Base-by-base conservation (phyloP, 768 basidiomycete species). In the Agrocybe praecox region DNA sequence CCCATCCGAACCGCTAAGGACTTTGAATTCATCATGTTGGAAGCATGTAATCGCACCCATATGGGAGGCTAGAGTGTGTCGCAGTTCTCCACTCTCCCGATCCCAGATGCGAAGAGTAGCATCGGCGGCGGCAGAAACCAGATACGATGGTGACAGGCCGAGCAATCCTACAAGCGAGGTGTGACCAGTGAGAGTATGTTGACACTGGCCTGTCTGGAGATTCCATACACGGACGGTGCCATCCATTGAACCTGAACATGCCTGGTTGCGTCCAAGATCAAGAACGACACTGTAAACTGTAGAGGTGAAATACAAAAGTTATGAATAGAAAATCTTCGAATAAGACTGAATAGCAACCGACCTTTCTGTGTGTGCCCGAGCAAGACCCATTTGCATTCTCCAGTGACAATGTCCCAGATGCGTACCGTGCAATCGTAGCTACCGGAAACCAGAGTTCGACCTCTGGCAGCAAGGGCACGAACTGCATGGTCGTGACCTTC, bases 11-110 rank as follows among this genome's bases (percentile, higher is more conserved):
- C 96, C 96, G 65, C 90, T 93, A 24, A 99, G 81, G 45, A 98
- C 93, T 69, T 97, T 98, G 79, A 92, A 94, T 69, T 98, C 96
- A 70, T 98, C 96, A 63, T 97, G 95, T 72, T 96, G 94, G 81
- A 98, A 98, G 75, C 96, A 99, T n/a, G 97, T 98, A 63, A 99
- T 98, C n/a, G 96, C 95, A 19, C 96, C 96, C 6, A 90, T 90
- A 70, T 98, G 96, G 0, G 92, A 94, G 3, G 89, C 87, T 26
- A 99, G 83, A 0, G 89, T 87, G 62, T 95, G 89, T 34, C 83
- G 85, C 26, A 92, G 79, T 56, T 87, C 86, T 53, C 94, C 93
- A 0, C 85, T 85, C 34, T 88, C 85, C 1, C 95, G 92, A 66
- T 98, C 90, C 96, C 96, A 98, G 42, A 98, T 84, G 8, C 96